These are phyloP conservation scores for Yamadazyma atmosphaerica DNA, from an alignment of 1,139 yeast genomes.

Conservation along the genomic window DNA sequence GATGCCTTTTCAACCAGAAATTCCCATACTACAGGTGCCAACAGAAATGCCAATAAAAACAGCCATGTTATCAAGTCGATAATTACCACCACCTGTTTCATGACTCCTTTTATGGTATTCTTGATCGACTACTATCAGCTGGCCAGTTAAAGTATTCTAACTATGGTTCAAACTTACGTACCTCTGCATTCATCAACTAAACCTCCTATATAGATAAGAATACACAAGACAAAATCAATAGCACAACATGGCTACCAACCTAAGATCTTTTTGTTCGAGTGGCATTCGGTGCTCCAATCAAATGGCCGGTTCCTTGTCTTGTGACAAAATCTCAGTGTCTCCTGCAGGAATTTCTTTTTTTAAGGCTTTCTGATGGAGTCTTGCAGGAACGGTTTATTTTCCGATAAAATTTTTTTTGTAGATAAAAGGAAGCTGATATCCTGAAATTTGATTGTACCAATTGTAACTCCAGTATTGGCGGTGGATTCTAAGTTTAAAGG, in stretches of 20 bases:
- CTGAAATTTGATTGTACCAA: not conserved
- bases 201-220: no score
- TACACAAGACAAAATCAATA: not conserved
- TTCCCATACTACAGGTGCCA: no score
- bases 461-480: no score
- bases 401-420: not conserved
- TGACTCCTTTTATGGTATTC: conserved; percentile 6
- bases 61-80: not conserved
- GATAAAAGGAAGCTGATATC: not conserved
- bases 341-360: conserved; percentile 1
- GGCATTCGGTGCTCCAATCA: not conserved
- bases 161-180: no score
- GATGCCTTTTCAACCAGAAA: no score
- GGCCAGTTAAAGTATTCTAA: not conserved
- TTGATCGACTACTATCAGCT: not conserved
- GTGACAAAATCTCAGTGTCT: not conserved
- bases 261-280: no score
- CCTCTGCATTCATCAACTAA: no score
- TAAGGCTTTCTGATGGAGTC: not conserved
- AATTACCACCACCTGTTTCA: conserved; percentile 7
- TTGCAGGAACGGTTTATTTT: not conserved
- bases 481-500: no score
- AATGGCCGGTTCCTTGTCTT: not conserved
- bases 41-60: not conserved
- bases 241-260: no score